Conservation (phyloP, 1,284 basidiomycete genomes). For the Xerocomus amazonicus region DNA sequence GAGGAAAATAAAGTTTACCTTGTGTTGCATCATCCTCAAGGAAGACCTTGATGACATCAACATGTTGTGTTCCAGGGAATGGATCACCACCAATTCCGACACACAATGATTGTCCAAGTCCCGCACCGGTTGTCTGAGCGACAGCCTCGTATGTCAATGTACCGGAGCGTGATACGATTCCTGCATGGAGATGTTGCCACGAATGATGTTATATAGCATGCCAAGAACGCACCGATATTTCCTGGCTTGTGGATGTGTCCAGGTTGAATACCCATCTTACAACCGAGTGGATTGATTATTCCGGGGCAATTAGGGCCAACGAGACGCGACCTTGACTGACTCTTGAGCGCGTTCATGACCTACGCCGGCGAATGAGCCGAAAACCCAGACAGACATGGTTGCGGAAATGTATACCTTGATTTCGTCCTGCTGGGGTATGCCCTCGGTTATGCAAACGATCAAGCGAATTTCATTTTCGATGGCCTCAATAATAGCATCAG, state of each 20-base stretch:
- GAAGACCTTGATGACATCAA: constrained; percentile 96
- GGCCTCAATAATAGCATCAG: constrained; percentile 94
- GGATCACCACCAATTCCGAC: constrained; percentile 99
- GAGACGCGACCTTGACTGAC: constrained; percentile 92
- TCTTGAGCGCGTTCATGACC: constrained; percentile 92
- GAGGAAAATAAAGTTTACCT: constrained; percentile 47
- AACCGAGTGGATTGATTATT: constrained; percentile 94
- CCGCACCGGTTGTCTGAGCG: constrained; percentile 91
- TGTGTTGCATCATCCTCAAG: constrained; percentile 91
- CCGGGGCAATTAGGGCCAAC: constrained; percentile 98
- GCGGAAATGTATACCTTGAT: constrained; percentile 60
- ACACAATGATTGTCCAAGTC: constrained; percentile 95
- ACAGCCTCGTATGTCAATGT: constrained; percentile 93
- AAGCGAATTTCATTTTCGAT: constrained; percentile 96
- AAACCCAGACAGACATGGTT: not conserved
- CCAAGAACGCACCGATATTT: constrained; percentile 68
- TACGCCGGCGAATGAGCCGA: constrained; percentile 30
- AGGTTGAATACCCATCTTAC: constrained; percentile 99
- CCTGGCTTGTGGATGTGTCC: constrained; percentile 97
- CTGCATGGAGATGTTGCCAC: constrained; percentile 37
- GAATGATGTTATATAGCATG: not conserved
- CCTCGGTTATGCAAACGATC: constrained; percentile 97
- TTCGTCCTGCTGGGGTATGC: constrained; percentile 95
- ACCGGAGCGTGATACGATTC: constrained; percentile 96
- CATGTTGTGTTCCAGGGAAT: constrained; percentile 95